A percentile compares a stretch with the other conserved stretches of the same genome.
Evolutionary conservation across 2,329 filamentous ascomycete genomes (phyloP).

Genomic region (Ceratocystis papillata): DNA sequence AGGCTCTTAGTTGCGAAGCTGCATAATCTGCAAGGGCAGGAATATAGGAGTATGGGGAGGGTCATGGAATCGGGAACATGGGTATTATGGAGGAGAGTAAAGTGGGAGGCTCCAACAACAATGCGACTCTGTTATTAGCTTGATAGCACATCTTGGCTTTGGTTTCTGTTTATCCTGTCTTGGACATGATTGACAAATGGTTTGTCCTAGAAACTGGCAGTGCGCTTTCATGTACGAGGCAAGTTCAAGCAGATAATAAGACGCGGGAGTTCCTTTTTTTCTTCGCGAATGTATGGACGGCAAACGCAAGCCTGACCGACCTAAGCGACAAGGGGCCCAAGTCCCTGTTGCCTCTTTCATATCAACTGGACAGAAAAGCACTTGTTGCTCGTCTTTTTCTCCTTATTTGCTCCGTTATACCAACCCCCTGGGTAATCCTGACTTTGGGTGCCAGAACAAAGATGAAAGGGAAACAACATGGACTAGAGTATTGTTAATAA

Average conservation of each 20-base stretch:
- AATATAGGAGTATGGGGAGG: background rate
- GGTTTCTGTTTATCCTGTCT: background rate
- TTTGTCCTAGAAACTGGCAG: background rate
- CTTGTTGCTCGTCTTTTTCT: no score
- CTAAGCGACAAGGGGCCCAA: no score
- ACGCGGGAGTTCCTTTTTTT: background rate
- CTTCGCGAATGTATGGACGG: background rate
- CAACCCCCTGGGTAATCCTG: no score
- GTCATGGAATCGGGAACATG: conserved; percentile 1
- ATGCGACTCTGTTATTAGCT: background rate
- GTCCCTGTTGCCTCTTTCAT: no score
- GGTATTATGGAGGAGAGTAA: background rate
- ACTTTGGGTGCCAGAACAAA: background rate
- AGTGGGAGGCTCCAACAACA: background rate
- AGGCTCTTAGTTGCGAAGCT: background rate
- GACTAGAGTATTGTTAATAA: background rate
- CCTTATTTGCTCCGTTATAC: no score
- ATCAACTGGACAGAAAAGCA: no score
- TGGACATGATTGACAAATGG: background rate
- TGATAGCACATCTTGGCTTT: background rate
- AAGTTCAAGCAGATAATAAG: background rate
- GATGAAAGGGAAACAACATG: background rate
- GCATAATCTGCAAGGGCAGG: conserved; percentile 1
- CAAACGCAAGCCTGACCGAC: background rate
- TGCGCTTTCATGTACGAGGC: background rate